Conservation (phyloP, 441 rosid genomes). For the Syzygium syzygioides region DNA sequence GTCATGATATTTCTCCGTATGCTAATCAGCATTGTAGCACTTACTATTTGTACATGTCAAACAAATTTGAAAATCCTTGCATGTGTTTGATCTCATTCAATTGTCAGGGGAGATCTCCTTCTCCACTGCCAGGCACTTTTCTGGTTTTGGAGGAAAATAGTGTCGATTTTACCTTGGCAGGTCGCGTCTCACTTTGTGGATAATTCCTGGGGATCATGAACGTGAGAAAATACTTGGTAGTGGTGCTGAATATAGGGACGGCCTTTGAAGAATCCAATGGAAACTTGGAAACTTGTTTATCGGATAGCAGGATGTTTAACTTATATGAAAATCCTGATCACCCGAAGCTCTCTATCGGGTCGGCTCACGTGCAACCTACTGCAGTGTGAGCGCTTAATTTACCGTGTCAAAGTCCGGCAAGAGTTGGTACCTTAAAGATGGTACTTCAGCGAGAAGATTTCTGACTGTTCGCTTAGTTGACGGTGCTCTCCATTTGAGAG, state of each 20-base stretch:
- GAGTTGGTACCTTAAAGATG: background rate
- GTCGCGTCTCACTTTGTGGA: background rate
- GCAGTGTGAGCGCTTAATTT: too few relatives aligned
- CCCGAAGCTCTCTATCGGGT: background rate
- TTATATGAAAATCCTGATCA: background rate
- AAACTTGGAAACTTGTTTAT: background rate
- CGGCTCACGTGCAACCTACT: background rate
- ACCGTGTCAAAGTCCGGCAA: background rate
- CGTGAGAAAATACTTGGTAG: background rate
- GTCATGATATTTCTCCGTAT: background rate
- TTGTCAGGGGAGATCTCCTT: background rate
- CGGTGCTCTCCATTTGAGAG: background rate
- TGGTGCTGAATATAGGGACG: background rate
- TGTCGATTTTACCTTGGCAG: background rate
- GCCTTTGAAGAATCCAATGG: background rate
- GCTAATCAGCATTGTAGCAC: background rate
- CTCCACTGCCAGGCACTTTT: background rate
- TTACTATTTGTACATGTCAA: background rate
- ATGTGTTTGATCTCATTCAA: background rate
- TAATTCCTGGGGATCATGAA: background rate
- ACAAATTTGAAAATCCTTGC: background rate
- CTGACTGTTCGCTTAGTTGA: background rate
- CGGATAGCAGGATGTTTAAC: background rate
- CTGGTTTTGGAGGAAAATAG: background rate
- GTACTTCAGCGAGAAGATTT: background rate